phyloP scores from a whole-genome alignment of 2,329 filamentous ascomycete species.

The Neospermospora avenae region DNA sequence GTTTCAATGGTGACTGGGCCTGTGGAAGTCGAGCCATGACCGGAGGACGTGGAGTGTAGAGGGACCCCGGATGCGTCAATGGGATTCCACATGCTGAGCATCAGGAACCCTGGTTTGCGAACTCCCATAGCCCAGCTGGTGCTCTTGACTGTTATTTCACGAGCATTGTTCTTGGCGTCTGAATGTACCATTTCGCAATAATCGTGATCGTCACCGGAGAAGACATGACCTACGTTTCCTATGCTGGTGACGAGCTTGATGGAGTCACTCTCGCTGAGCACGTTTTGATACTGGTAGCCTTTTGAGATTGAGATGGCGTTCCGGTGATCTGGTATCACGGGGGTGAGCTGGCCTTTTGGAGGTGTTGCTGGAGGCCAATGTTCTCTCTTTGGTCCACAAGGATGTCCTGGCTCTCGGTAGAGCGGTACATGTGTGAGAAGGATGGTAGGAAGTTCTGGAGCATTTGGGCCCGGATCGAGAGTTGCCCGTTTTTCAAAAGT shows the following conservation, averaged over 20 bases:
- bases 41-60: slow-evolving; percentile 33
- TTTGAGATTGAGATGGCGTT: slow-evolving; percentile 74
- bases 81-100: slow-evolving; percentile 91
- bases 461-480: slow-evolving; percentile 42
- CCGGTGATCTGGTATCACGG: slow-evolving; percentile 59
- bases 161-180: slow-evolving; percentile 51
- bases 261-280: slow-evolving; percentile 75
- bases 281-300: slow-evolving; percentile 97
- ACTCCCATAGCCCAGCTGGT: slow-evolving; percentile 97
- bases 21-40: slow-evolving; percentile 36
- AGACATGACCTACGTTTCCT: slow-evolving; percentile 79
- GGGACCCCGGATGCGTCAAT: slow-evolving; percentile 59
- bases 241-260: slow-evolving; percentile 71
- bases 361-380: slow-evolving; percentile 70
- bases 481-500: slow-evolving; percentile 39
- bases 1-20: slow-evolving; percentile 69
- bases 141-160: slow-evolving; percentile 92
- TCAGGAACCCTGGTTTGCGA: slow-evolving; percentile 77
- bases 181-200: slow-evolving; percentile 89
- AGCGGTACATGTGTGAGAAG: slow-evolving; percentile 89
- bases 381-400: slow-evolving; percentile 84
- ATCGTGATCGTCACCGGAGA: slow-evolving; percentile 96
- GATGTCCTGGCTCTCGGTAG: slow-evolving; percentile 76
- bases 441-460: slow-evolving; percentile 73
- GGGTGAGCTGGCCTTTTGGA: slow-evolving; percentile 52